Percentiles rank a stretch among this genome's conserved stretches.
phyloP scores from a whole-genome alignment of 2,329 filamentous ascomycete species.

The Pseudocercospora macadamiae region DNA sequence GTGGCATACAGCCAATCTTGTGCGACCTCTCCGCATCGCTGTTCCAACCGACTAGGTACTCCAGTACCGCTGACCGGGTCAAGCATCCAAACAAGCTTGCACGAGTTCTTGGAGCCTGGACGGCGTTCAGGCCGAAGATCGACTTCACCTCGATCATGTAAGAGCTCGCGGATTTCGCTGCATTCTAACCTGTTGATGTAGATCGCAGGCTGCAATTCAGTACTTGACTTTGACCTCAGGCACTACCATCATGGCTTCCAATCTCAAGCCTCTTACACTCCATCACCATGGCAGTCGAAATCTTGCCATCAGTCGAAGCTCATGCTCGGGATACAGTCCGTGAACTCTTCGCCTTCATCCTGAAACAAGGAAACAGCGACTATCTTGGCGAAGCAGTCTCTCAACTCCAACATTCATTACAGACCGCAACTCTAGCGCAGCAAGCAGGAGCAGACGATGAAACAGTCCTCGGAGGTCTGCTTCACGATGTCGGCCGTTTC shows the following conservation, averaged over 20 bases:
- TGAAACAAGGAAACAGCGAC: constrained; percentile 34
- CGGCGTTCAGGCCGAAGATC: constrained; percentile 1
- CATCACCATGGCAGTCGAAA: constrained; percentile 6
- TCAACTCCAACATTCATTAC: constrained; percentile 39
- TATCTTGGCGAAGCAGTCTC: constrained; percentile 38
- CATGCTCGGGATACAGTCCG: constrained; percentile 24
- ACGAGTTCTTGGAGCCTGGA: neutral
- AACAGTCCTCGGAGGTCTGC: constrained; percentile 44
- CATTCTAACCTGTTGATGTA: neutral
- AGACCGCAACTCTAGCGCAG: constrained; percentile 36
- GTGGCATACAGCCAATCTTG: neutral
- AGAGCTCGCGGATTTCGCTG: neutral
- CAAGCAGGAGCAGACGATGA: constrained; percentile 30
- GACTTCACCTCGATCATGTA: constrained; percentile 2
- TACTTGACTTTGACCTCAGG: neutral
- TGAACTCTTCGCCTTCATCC: constrained; percentile 28
- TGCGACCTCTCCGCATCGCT: neutral
- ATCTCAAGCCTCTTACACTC: neutral
- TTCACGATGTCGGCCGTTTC: constrained; percentile 50
- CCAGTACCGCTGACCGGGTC: neutral
- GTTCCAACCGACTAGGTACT: constrained; percentile 4
- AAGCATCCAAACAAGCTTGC: constrained; percentile 1
- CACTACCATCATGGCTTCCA: neutral
- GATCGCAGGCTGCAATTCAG: neutral
- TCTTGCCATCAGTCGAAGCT: constrained; percentile 10